phyloP scores from a whole-genome alignment of 306 rosid genomes.

The Acacia confusa region DNA sequence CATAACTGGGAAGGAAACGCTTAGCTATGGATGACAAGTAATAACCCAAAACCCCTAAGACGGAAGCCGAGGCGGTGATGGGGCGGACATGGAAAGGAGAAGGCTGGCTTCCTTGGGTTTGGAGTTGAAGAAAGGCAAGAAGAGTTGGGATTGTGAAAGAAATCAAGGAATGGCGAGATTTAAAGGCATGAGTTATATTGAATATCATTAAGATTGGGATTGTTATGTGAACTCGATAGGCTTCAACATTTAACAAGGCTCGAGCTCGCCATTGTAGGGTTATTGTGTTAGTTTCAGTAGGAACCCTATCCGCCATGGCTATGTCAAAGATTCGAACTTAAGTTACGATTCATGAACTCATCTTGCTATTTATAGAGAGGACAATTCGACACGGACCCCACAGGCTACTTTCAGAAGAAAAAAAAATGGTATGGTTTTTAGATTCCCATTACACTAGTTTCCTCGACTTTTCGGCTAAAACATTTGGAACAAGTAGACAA shows the following conservation, averaged over 20 bases:
- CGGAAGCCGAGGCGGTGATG: background rate
- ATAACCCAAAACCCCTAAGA: background rate
- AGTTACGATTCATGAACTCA: background rate
- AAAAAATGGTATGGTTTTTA: too few relatives aligned
- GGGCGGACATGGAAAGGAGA: background rate
- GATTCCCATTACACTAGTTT: background rate
- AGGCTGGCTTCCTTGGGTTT: background rate
- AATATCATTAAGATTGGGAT: background rate
- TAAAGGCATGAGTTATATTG: background rate
- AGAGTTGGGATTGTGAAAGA: background rate
- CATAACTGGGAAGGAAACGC: background rate
- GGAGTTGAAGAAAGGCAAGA: background rate
- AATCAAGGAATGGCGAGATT: background rate
- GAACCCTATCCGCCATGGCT: background rate
- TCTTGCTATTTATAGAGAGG: background rate
- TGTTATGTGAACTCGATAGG: background rate
- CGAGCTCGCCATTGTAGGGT: background rate
- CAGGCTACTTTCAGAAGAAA: background rate
- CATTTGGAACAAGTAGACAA: background rate
- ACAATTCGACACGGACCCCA: background rate
- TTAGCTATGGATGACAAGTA: background rate
- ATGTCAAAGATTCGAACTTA: background rate
- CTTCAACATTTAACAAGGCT: background rate
- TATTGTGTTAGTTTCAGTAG: background rate
- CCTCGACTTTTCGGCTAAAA: background rate